Evolutionary conservation across 768 basidiomycete genomes (phyloP), one percentile per base, ranked within the genome.

Genomic region (Boletus huronensis): DNA sequence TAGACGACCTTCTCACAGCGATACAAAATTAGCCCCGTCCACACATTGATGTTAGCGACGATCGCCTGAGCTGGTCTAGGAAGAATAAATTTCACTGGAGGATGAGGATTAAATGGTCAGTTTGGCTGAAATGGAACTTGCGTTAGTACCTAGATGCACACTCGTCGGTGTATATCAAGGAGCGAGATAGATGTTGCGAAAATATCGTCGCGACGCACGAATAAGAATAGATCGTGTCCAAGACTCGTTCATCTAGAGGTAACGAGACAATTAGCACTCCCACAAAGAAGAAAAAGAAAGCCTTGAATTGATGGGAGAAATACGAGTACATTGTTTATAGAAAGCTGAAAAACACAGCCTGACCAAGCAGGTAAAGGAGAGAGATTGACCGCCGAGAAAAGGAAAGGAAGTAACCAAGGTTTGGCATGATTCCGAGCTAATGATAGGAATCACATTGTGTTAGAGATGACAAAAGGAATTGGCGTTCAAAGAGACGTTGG

Each of bases 321-420:
- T 48, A 58, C 28, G 54, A 51, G 43, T 64, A 64, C 65, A 65
- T 41, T 51, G 44, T 21, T 45, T 28, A 51, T 21, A 48, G 43
- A 52, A 52, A 39, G 25, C 35, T 31, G 46, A 52, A 61, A 3
- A 59, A 53, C 44, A 65, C 48, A 44, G 25, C 65, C 65, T 60
- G 65, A 38, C 65, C 63, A 35, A 29, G 65, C 65, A 66, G 66
- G 65, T 49, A 31, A 50, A 34, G 28, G 28, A 48, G 43, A 46
- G 19, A 51, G 28, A 35, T 43, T 5, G 34, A 52, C 34, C 52
- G 28, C 3, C 1, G 57, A 49, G 36, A 45, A 54, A 21, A 35
- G 29, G 45, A 29, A 47, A 47, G 25, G n/a, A 21, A 19, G 29
- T 21, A 54, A 59, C 26, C 55, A 62, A 57, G 45, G 57, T 48